A percentile compares a stretch with the other conserved stretches of the same genome.
Conservation (phyloP, 2,329 filamentous ascomycete species). For the Microsporum ferrugineum region DNA sequence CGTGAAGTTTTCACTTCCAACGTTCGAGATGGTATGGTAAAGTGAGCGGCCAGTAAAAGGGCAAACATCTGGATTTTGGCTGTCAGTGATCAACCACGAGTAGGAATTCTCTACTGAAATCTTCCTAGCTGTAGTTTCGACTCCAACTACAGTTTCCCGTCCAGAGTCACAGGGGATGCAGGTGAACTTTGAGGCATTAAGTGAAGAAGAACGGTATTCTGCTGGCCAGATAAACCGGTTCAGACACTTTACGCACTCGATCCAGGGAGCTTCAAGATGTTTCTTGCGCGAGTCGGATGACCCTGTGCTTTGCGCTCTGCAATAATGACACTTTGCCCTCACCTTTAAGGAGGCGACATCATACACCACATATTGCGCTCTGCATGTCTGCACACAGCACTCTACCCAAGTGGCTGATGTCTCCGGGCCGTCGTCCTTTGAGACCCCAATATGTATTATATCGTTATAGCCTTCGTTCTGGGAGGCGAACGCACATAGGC, state of each 20-base stretch:
- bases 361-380: slow-evolving; percentile 43
- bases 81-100: slow-evolving; percentile 37
- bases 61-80: slow-evolving; percentile 24
- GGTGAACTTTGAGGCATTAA: slow-evolving; percentile 22
- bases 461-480: slow-evolving; percentile 15
- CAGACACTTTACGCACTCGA: slow-evolving; percentile 37
- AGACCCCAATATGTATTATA: slow-evolving; percentile 20
- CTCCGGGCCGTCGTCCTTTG: slow-evolving; percentile 20
- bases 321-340: slow-evolving; percentile 41
- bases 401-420: slow-evolving; percentile 39
- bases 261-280: slow-evolving; percentile 25
- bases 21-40: slow-evolving; percentile 29
- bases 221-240: slow-evolving; percentile 40
- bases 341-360: slow-evolving; percentile 32
- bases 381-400: slow-evolving; percentile 34
- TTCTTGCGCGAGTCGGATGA: background rate
- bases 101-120: slow-evolving; percentile 34
- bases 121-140: slow-evolving; percentile 29
- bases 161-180: slow-evolving; percentile 35
- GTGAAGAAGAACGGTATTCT: slow-evolving; percentile 31
- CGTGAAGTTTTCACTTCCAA: slow-evolving; percentile 26
- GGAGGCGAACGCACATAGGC: slow-evolving; percentile 28
- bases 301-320: slow-evolving; percentile 22
- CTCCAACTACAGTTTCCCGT: slow-evolving; percentile 27
- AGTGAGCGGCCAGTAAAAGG: slow-evolving; percentile 34